A percentile compares a stretch with the other conserved stretches of the same genome.
Conservation (phyloP, 257 asterid species). For the Echites panduratus region DNA sequence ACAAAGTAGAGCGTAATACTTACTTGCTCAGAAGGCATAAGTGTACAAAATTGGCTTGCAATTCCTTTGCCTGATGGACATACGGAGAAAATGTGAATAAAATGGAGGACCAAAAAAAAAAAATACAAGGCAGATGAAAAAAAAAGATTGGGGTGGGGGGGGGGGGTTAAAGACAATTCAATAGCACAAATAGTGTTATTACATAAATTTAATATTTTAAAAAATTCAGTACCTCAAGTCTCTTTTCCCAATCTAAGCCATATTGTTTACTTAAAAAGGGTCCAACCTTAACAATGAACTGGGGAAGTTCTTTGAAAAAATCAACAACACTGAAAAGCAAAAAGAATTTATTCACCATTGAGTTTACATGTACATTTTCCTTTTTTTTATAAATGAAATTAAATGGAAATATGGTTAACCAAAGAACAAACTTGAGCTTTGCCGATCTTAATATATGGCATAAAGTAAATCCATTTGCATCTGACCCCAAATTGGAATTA, state of each 20-base stretch:
- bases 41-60: slow-evolving; percentile 73
- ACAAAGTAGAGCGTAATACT: slow-evolving; percentile 30
- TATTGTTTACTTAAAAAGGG: slow-evolving; percentile 54
- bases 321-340: slow-evolving; percentile 54
- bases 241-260: slow-evolving; percentile 87
- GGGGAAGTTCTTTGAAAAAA: slow-evolving; percentile 80
- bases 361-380: background rate
- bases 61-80: slow-evolving; percentile 65
- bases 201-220: background rate
- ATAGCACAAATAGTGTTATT: background rate
- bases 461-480: slow-evolving; percentile 47
- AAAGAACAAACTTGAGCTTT: slow-evolving; percentile 57
- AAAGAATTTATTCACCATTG: slow-evolving; percentile 2
- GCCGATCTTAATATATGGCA: slow-evolving; percentile 70
- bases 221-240: slow-evolving; percentile 65
- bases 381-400: background rate
- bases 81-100: slow-evolving; percentile 16
- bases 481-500: slow-evolving; percentile 26
- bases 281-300: slow-evolving; percentile 73
- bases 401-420: background rate
- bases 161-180: no score
- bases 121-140: background rate
- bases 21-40: slow-evolving; percentile 83
- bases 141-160: background rate
- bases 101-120: background rate